These are phyloP conservation scores for Fomitopsis pinicola DNA, from an alignment of 1,284 basidiomycete species.

Conservation along the genomic window DNA sequence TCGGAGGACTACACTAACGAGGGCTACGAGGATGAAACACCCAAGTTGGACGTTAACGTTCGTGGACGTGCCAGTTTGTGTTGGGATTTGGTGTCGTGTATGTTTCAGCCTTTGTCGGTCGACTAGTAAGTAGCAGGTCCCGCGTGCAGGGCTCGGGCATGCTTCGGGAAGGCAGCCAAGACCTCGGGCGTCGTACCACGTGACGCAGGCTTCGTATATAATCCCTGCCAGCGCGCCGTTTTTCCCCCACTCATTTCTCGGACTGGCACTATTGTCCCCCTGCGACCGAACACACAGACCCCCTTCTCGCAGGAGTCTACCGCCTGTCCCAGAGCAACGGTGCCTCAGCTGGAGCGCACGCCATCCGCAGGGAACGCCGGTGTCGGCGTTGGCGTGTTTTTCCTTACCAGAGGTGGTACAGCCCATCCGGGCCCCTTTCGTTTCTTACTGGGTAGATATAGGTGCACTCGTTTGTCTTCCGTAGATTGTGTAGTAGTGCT, in stretches of 20 bases:
- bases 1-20: no score
- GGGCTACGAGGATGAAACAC: no score
- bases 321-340: constrained; percentile 39
- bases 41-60: no score
- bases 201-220: no score
- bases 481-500: background rate
- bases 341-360: constrained; percentile 43
- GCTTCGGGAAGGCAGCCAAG: no score
- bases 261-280: constrained; percentile 52
- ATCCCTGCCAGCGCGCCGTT: background rate
- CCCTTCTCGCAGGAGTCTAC: constrained; percentile 43
- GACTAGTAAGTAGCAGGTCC: no score
- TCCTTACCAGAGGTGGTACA: constrained; percentile 49
- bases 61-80: no score
- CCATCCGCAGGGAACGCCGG: constrained; percentile 15
- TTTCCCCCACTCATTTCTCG: constrained; percentile 33
- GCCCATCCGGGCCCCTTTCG: background rate
- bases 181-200: no score
- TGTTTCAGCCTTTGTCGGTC: no score
- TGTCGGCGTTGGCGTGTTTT: constrained; percentile 39
- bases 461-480: no score
- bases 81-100: no score
- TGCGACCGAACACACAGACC: constrained; percentile 24
- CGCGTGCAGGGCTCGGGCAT: no score
- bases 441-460: background rate